Conservation (phyloP, 768 basidiomycete genomes). For the Suillus discolor region DNA sequence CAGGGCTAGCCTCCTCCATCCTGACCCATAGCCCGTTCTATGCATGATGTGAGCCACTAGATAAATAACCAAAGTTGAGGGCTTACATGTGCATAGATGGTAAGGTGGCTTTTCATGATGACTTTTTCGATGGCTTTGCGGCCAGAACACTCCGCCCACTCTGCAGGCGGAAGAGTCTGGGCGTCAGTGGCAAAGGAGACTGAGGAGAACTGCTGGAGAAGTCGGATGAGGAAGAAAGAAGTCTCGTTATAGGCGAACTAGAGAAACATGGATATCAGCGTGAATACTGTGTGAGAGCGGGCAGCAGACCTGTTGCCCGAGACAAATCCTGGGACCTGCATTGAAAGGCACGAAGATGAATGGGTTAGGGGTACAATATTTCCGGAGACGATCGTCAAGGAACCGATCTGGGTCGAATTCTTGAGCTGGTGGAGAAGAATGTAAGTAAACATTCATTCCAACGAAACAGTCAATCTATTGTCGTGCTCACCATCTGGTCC, state of each 20-base stretch:
- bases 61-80: neutral
- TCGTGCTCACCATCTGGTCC: slow-evolving; percentile 57
- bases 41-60: neutral
- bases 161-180: slow-evolving; percentile 47
- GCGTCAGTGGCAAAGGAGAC: slow-evolving; percentile 48
- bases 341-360: slow-evolving; percentile 50
- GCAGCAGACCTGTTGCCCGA: slow-evolving; percentile 37
- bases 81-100: slow-evolving; percentile 51
- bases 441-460: neutral
- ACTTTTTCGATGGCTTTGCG: slow-evolving; percentile 49
- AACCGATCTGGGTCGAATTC: slow-evolving; percentile 70
- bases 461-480: too few species aligned
- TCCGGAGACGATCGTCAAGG: slow-evolving; percentile 59
- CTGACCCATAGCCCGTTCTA: slow-evolving; percentile 31
- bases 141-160: slow-evolving; percentile 40
- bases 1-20: slow-evolving; percentile 21
- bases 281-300: neutral
- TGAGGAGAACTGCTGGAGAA: slow-evolving; percentile 56
- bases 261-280: slow-evolving; percentile 8
- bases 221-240: slow-evolving; percentile 62
- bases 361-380: slow-evolving; percentile 57
- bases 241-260: slow-evolving; percentile 70
- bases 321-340: slow-evolving; percentile 40
- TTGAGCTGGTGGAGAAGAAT: slow-evolving; percentile 40
- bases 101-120: slow-evolving; percentile 51